phyloP scores from a whole-genome alignment of 2,329 filamentous ascomycete genomes.

The Monosporascus cannonballus region DNA sequence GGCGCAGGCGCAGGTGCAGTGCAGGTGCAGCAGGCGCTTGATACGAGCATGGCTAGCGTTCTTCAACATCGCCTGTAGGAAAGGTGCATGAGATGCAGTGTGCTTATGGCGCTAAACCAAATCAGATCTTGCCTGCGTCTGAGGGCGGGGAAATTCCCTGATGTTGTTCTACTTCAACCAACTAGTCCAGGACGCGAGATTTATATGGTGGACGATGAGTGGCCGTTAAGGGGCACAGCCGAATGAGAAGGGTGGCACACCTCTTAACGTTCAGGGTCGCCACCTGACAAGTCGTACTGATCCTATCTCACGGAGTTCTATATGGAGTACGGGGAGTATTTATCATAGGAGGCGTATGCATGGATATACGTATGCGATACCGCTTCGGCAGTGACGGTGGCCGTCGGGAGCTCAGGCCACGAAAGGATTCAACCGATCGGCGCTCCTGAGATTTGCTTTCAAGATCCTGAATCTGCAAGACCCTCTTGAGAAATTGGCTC shows the following conservation, averaged over 20 bases:
- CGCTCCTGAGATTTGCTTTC: neutral
- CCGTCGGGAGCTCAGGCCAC: neutral
- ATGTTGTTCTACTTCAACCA: conserved; percentile 13
- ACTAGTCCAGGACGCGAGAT: conserved; percentile 12
- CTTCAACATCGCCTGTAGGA: neutral
- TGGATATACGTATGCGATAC: neutral
- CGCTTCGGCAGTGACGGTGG: neutral
- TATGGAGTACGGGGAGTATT: conserved; percentile 3
- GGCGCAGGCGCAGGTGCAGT: neutral
- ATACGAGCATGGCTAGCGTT: neutral
- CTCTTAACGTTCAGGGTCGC: conserved; percentile 8
- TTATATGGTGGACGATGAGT: conserved; percentile 5
- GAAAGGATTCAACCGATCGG: neutral
- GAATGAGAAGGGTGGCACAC: conserved; percentile 11
- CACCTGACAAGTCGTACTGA: conserved; percentile 15
- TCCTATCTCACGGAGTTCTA: conserved; percentile 9
- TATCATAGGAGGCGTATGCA: neutral
- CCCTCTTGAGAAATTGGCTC: neutral
- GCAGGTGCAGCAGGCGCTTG: neutral
- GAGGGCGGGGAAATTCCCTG: conserved; percentile 24
- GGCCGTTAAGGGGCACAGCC: neutral
- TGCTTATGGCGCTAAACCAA: conserved; percentile 15
- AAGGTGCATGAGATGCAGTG: conserved; percentile 1
- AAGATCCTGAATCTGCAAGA: neutral
- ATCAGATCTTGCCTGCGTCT: conserved; percentile 21